A percentile compares a stretch with the other conserved stretches of the same genome.
phyloP scores from a whole-genome alignment of 2,329 filamentous ascomycete genomes.

The Phyllosticta citrichinensis region DNA sequence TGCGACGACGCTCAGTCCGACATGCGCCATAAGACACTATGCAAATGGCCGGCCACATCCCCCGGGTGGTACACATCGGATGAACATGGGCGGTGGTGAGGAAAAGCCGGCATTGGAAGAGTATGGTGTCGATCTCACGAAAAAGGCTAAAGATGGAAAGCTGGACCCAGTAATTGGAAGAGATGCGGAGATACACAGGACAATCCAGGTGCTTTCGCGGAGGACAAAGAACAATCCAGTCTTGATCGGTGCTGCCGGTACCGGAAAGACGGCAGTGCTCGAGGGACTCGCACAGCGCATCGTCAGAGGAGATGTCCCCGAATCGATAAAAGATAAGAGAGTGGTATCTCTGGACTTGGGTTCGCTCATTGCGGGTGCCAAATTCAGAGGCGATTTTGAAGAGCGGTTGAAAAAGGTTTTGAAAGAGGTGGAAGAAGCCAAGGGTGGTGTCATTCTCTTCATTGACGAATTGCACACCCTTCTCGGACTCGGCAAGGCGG shows the following conservation, averaged over 20 bases:
- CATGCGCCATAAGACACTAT: constrained; percentile 42
- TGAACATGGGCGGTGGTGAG: constrained; percentile 66
- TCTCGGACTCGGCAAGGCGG: constrained; percentile 84
- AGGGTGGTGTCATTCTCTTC: constrained; percentile 87
- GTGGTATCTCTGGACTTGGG: constrained; percentile 84
- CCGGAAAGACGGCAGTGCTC: constrained; percentile 86
- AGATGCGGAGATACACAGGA: constrained; percentile 83
- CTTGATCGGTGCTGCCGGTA: constrained; percentile 82
- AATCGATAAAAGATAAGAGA: constrained; percentile 89
- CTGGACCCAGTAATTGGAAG: constrained; percentile 93
- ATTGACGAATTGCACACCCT: constrained; percentile 91
- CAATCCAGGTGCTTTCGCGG: constrained; percentile 85
- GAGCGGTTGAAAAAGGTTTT: constrained; percentile 85
- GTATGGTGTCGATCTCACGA: constrained; percentile 84
- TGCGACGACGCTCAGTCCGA: constrained; percentile 12
- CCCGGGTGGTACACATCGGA: constrained; percentile 84
- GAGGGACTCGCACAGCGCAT: constrained; percentile 87
- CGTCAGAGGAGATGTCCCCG: constrained; percentile 83
- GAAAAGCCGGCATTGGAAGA: constrained; percentile 85
- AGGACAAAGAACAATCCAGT: constrained; percentile 95
- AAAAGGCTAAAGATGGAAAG: constrained; percentile 74
- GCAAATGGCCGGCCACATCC: constrained; percentile 60
- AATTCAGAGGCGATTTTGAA: constrained; percentile 93
- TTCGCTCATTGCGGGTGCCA: constrained; percentile 87
- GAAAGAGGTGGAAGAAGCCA: constrained; percentile 79